Evolutionary conservation across 2,329 filamentous ascomycete genomes (phyloP).

Genomic region (Scedosporium minutisporum): DNA sequence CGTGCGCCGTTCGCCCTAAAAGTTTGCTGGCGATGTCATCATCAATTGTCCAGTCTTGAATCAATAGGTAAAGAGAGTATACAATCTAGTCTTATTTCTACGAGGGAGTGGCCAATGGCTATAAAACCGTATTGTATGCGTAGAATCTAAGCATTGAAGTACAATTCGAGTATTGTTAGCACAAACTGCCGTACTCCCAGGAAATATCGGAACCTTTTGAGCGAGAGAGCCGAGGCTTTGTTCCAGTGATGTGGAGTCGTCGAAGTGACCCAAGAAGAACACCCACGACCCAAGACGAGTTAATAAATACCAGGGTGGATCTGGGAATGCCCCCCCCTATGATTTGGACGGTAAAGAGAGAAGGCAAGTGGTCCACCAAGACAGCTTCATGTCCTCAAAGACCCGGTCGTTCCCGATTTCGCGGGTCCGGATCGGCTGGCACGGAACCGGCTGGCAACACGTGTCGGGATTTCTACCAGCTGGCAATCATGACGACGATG

Average conservation of each 20-base stretch:
- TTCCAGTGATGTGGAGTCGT: not conserved
- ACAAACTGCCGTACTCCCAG: not conserved
- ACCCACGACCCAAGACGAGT: not conserved
- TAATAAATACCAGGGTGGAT: not conserved
- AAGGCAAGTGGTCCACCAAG: not conserved
- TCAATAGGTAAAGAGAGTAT: not conserved
- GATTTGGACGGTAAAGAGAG: not conserved
- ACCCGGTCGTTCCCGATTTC: not conserved
- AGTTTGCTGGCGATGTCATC: not conserved
- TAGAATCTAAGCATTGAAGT: not conserved
- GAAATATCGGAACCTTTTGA: not conserved
- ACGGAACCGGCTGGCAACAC: too few species aligned
- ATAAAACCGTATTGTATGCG: not conserved
- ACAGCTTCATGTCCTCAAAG: not conserved
- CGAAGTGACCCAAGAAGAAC: not conserved
- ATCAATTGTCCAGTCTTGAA: not conserved
- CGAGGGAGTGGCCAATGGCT: not conserved
- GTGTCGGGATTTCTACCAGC: not conserved
- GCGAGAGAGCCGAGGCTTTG: not conserved
- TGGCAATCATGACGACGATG: not conserved
- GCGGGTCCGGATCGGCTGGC: too few species aligned
- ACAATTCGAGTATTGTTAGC: not conserved
- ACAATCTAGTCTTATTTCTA: not conserved
- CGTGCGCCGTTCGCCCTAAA: not conserved
- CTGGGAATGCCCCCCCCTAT: not conserved